A percentile compares a stretch with the other conserved stretches of the same genome.
Conservation (phyloP, 2,329 filamentous ascomycete genomes). For the Trichoderma aggressivum region DNA sequence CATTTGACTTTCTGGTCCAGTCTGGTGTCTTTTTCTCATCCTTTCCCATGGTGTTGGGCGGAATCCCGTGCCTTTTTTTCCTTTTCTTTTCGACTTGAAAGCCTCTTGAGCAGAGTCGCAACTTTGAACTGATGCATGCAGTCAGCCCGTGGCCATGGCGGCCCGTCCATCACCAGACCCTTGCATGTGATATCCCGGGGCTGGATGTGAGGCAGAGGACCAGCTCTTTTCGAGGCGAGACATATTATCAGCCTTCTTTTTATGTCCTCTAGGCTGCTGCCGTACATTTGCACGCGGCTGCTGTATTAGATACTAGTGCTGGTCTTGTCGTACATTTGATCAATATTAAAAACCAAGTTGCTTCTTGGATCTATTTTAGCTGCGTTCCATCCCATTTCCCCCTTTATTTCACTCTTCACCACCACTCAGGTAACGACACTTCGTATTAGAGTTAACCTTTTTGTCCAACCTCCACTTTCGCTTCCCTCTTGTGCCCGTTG, state of each 20-base stretch:
- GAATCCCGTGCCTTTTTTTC: not conserved
- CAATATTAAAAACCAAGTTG: not conserved
- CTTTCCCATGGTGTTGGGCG: not conserved
- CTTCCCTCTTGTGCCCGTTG: conserved; percentile 3
- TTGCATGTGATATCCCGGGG: conserved; percentile 1
- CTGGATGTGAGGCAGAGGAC: not conserved
- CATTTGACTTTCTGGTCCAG: conserved; percentile 1
- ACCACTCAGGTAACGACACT: conserved; percentile 13
- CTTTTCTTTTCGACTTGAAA: no score
- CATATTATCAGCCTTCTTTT: not conserved
- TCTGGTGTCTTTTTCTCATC: not conserved
- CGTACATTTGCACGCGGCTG: not conserved
- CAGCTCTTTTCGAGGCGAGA: not conserved
- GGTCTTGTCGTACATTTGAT: not conserved
- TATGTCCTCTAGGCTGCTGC: not conserved
- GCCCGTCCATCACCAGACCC: conserved; percentile 10
- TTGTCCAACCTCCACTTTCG: conserved; percentile 10
- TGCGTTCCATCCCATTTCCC: conserved; percentile 18
- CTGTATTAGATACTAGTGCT: not conserved
- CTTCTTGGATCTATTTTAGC: conserved; percentile 15
- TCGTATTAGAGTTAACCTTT: conserved; percentile 19
- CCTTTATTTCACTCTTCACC: conserved; percentile 15
- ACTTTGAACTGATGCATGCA: conserved; percentile 2
- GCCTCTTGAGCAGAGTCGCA: not conserved
- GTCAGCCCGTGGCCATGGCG: not conserved